A percentile compares a stretch with the other conserved stretches of the same genome.
These are phyloP conservation scores for Neopestalotiopsis clavispora DNA, from an alignment of 2,329 filamentous ascomycete genomes.

Conservation along the genomic window DNA sequence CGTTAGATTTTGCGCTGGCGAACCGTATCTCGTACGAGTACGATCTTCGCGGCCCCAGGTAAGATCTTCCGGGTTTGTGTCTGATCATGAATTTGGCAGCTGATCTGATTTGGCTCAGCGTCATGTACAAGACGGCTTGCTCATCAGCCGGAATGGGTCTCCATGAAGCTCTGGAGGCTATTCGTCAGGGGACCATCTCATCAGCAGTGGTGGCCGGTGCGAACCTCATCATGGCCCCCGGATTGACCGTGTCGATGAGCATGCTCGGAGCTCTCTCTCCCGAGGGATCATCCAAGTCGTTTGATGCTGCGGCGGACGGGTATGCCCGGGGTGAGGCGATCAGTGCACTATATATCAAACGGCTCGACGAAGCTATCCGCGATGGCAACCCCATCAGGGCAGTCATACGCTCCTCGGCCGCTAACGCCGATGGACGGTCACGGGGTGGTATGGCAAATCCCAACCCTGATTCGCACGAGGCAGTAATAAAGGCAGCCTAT, in stretches of 20 bases:
- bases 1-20: slow-evolving; percentile 31
- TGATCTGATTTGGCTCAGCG: not conserved
- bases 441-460: not conserved
- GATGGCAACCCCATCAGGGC: slow-evolving; percentile 44
- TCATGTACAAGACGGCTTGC: slow-evolving; percentile 11
- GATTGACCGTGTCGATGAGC: not conserved
- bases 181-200: not conserved
- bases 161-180: not conserved
- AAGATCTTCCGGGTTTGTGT: not conserved
- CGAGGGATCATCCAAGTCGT: slow-evolving; percentile 6
- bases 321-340: slow-evolving; percentile 56
- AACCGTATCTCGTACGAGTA: slow-evolving; percentile 28
- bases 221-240: not conserved
- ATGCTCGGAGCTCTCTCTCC: not conserved
- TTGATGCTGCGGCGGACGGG: slow-evolving; percentile 37
- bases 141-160: not conserved
- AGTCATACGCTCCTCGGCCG: slow-evolving; percentile 42
- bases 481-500: too few species aligned
- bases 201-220: slow-evolving; percentile 10
- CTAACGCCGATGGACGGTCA: slow-evolving; percentile 38
- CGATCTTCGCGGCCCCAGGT: slow-evolving; percentile 11
- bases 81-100: not conserved
- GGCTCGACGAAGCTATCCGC: slow-evolving; percentile 44
- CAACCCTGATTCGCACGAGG: not conserved
- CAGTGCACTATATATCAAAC: slow-evolving; percentile 46